A percentile compares a stretch with the other conserved stretches of the same genome.
These are phyloP conservation scores for Fusarium mundagurra DNA, from an alignment of 2,329 filamentous ascomycete genomes.

Conservation along the genomic window DNA sequence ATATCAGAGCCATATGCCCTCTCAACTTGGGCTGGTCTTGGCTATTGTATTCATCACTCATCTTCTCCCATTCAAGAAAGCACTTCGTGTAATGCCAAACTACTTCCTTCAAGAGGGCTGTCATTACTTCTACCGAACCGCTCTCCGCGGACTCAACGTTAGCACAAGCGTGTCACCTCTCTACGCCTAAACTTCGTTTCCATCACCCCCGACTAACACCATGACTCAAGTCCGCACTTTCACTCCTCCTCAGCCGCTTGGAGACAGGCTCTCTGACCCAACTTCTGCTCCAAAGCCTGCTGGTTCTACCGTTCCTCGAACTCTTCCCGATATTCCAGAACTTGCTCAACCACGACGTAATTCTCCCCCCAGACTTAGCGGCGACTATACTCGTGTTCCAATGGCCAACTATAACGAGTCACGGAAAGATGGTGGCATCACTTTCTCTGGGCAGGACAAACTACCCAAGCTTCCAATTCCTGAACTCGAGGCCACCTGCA, in stretches of 20 bases:
- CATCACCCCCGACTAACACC: constrained; percentile 42
- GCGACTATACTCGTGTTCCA: constrained; percentile 55
- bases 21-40: constrained; percentile 4
- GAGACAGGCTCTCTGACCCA: constrained; percentile 69
- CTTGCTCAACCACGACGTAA: constrained; percentile 35
- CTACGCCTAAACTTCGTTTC: constrained; percentile 65
- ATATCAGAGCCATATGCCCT: constrained; percentile 41
- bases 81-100: constrained; percentile 73
- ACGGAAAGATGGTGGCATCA: constrained; percentile 75
- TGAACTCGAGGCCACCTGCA: constrained; percentile 80
- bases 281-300: constrained; percentile 32
- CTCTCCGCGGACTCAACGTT: constrained; percentile 85
- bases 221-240: constrained; percentile 53
- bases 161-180: constrained; percentile 80
- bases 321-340: constrained; percentile 50
- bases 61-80: constrained; percentile 14
- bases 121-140: constrained; percentile 93
- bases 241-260: constrained; percentile 76
- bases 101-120: constrained; percentile 90
- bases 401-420: constrained; percentile 65
- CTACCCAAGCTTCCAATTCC: constrained; percentile 94
- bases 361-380: constrained; percentile 39
- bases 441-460: constrained; percentile 88
- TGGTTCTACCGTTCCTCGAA: constrained; percentile 52
- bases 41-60: constrained; percentile 12